These are phyloP conservation scores for Gamsiella multidivaricata DNA, from an alignment of 192 early-diverging fungal genomes.

Conservation along the genomic window DNA sequence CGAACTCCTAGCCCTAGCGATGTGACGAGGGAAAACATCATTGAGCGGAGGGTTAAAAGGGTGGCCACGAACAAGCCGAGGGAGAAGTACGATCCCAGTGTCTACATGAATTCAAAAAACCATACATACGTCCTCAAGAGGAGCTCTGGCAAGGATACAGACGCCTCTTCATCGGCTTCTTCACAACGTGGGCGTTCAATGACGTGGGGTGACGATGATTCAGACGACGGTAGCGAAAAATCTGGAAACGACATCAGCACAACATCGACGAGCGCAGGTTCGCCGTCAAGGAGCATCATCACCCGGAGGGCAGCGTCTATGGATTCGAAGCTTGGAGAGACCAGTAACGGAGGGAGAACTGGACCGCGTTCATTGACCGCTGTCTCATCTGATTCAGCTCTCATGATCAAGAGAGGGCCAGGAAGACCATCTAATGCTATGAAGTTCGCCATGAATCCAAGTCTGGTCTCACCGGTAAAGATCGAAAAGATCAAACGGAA, in stretches of 20 bases:
- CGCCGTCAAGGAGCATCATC: constrained; percentile 1
- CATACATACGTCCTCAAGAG: neutral
- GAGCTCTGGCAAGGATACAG: neutral
- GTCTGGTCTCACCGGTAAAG: constrained; percentile 3
- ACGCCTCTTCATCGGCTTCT: neutral
- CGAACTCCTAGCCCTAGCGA: constrained; percentile 28
- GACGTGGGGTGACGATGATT: neutral
- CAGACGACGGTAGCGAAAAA: neutral
- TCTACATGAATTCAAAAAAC: neutral
- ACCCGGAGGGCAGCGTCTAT: too few species aligned
- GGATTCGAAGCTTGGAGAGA: too few species aligned
- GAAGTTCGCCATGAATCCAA: constrained; percentile 8
- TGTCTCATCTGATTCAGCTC: too few species aligned
- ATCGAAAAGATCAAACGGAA: neutral
- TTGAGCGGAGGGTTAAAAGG: constrained; percentile 30
- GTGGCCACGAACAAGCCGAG: constrained; percentile 4
- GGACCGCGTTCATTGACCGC: too few species aligned
- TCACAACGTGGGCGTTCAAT: neutral
- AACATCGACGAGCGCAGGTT: constrained; percentile 10
- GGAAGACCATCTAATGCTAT: constrained; percentile 17
- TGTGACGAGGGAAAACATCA: constrained; percentile 27
- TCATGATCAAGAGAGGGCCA: neutral
- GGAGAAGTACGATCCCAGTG: constrained; percentile 21
- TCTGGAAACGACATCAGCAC: neutral
- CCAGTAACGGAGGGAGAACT: too few species aligned